Evolutionary conservation across 192 early-diverging fungal species (phyloP).

Genomic region (Coemansia sp.): DNA sequence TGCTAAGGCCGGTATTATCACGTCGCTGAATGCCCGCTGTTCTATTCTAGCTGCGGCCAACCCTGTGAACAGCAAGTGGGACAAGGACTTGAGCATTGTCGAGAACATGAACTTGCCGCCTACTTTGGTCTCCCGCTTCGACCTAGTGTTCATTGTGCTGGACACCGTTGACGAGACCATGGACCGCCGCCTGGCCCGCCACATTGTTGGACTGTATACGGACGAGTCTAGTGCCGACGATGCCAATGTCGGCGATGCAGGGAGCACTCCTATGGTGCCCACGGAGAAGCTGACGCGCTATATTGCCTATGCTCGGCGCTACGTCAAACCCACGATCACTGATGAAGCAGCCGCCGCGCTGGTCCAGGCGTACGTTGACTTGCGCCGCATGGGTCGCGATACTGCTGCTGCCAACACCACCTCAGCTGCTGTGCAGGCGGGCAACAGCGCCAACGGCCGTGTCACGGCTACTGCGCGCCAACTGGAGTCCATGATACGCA

Average conservation of each 20-base stretch:
- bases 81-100: conserved; percentile 76
- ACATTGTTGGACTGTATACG: conserved; percentile 83
- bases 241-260: conserved; percentile 6
- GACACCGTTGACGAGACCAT: conserved; percentile 83
- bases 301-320: conserved; percentile 81
- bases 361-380: conserved; percentile 76
- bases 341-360: conserved; percentile 77
- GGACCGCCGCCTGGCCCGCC: conserved; percentile 84
- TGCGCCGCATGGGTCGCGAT: conserved; percentile 70
- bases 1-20: conserved; percentile 97
- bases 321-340: conserved; percentile 71
- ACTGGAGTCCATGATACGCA: conserved; percentile 96
- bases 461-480: conserved; percentile 94
- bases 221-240: conserved; percentile 28
- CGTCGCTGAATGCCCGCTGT: conserved; percentile 91
- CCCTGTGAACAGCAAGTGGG: conserved; percentile 91
- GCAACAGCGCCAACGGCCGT: conserved; percentile 50
- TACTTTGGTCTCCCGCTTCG: conserved; percentile 89
- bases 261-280: conserved; percentile 47
- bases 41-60: conserved; percentile 97
- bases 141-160: conserved; percentile 86
- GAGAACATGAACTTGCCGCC: conserved; percentile 98
- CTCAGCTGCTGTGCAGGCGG: conserved; percentile 39
- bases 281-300: conserved; percentile 86
- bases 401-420: conserved; percentile 21